phyloP scores from a whole-genome alignment of 305 asterid genomes.

The Solanum chacoense region DNA sequence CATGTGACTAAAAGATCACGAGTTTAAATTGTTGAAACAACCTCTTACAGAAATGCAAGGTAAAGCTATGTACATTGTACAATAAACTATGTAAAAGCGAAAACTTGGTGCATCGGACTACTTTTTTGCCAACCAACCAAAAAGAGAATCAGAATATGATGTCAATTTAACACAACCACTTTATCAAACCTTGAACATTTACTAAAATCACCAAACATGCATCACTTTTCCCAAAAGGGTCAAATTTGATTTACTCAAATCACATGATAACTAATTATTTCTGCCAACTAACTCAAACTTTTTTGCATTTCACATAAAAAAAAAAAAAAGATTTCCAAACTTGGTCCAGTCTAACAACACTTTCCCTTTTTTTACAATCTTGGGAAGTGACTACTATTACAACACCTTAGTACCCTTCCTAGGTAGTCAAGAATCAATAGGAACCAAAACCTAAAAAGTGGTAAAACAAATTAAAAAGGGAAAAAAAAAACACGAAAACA shows the following conservation, averaged over 20 bases:
- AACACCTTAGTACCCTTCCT: slow-evolving; percentile 1
- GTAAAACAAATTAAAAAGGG: slow-evolving; percentile 1
- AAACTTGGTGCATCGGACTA: background rate
- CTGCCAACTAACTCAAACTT: slow-evolving; percentile 31
- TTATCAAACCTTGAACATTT: background rate
- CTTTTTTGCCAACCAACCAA: background rate
- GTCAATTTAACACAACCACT: background rate
- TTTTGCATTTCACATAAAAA: slow-evolving; percentile 27
- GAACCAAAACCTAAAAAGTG: slow-evolving; percentile 14
- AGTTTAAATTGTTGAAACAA: background rate
- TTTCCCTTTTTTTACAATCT: slow-evolving; percentile 29
- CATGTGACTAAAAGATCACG: background rate
- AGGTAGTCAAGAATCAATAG: slow-evolving; percentile 11
- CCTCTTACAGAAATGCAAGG: background rate
- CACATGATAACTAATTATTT: slow-evolving; percentile 32
- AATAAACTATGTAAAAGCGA: background rate
- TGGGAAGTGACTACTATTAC: slow-evolving; percentile 36
- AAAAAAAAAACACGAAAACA: background rate
- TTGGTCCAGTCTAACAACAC: slow-evolving; percentile 1
- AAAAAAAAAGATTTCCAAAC: slow-evolving; percentile 1
- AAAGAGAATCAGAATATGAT: background rate
- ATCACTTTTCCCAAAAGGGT: background rate
- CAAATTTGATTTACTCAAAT: background rate
- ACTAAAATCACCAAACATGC: background rate
- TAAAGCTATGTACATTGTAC: background rate